Base-by-base conservation (phyloP, 352 stramenopile genomes). In the Thraustochytrium sp. region DNA sequence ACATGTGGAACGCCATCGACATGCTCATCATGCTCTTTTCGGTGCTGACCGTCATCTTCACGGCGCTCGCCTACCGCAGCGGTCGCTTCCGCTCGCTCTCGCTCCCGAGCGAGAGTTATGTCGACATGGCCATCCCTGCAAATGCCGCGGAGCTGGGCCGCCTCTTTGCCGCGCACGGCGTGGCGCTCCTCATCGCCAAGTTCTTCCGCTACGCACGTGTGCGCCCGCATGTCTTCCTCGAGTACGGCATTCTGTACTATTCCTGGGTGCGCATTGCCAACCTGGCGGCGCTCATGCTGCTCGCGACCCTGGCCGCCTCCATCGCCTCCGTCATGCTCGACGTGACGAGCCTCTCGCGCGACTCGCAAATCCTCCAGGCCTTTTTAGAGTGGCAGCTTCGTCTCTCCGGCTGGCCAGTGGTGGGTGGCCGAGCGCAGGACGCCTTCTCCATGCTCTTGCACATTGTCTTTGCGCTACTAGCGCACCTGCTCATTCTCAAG, bases 221-320 rank as follows among this genome's bases (percentile, higher is more conserved):
- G 0, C 31, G 8, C 13, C 23, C n/a, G 42, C 36, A n/a, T 42
- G 21, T 49, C 48, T 55, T 42, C 37, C 23, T 80, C 34, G 68
- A 80, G 31, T 80, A 46, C 46, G 68, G 68, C 26, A 64, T 51
- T 18, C 23, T 80, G 48, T 80, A 80, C 51, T 80, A 80, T 51
- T 75, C 44, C 49, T 0, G 13, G 3, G 8, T 21, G 0, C 44
- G 23, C 11, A 34, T 80, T 16, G 13, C 34, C 13, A 34, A n/a
- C 9, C 42, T 63, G 13, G n/a, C 40, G 21, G 3, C 46, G 26
- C 34, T 34, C 13, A 1, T 44, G 13, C 16, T 72, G 9, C 31
- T 80, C 2, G 8, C 76, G 13, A 44, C 34, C 4, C 51, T 80
- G 34, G 68, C 44, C 37, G 16, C 38, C 8, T 61, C 68, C 18